Evolutionary conservation across 441 rosid species (phyloP).

Genomic region (Erodium moschatum): DNA sequence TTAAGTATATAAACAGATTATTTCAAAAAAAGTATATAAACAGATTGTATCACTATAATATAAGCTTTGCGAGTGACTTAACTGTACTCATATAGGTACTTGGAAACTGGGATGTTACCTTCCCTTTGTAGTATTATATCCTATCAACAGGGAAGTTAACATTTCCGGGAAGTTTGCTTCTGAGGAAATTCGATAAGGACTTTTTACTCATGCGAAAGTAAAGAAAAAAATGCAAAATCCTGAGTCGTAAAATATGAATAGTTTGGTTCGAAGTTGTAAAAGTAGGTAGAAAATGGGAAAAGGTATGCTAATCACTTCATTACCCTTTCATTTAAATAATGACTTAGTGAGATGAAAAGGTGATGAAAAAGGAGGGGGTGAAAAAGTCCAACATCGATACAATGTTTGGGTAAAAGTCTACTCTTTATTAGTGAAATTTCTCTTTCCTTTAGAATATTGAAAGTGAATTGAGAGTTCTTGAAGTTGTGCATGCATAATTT

Average conservation of each 20-base stretch:
- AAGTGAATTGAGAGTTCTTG: neutral
- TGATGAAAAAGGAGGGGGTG: no score
- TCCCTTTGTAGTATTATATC: neutral
- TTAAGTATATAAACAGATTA: neutral
- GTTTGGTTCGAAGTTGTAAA: neutral
- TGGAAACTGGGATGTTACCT: neutral
- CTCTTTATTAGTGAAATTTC: no score
- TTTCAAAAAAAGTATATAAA: neutral
- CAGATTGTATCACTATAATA: neutral
- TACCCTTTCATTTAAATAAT: no score
- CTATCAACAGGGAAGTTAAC: neutral
- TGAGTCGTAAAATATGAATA: neutral
- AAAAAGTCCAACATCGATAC: no score
- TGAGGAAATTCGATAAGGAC: neutral
- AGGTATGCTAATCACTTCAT: no score
- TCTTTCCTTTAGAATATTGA: no score
- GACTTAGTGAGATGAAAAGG: no score
- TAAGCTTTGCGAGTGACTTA: neutral
- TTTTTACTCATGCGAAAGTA: neutral
- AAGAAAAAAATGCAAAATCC: neutral
- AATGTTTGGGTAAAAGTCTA: no score
- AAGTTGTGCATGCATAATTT: neutral
- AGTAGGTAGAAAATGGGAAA: no score
- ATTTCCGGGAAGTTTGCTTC: neutral
- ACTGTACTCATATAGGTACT: neutral